These are phyloP conservation scores for Sporothrix inflata DNA, from an alignment of 2,329 filamentous ascomycete genomes.

Conservation along the genomic window DNA sequence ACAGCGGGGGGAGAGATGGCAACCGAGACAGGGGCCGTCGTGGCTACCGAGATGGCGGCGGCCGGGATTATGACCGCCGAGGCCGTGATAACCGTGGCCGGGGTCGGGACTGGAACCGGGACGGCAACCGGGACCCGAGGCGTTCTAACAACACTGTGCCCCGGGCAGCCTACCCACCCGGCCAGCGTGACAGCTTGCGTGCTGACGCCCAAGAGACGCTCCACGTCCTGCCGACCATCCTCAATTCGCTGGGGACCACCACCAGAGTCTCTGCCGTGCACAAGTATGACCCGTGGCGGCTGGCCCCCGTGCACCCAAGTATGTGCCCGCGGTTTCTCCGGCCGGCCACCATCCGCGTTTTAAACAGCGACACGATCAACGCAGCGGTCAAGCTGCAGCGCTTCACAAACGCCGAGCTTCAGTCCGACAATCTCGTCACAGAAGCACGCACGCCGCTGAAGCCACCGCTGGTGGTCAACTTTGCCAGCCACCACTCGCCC, in stretches of 20 bases:
- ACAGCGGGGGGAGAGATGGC: too few relatives aligned
- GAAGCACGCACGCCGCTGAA: slow-evolving; percentile 30
- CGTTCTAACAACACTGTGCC: background rate
- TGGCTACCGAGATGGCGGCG: background rate
- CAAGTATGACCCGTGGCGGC: slow-evolving; percentile 40
- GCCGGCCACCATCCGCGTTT: slow-evolving; percentile 49
- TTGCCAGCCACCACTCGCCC: slow-evolving; percentile 60
- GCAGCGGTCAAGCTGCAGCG: slow-evolving; percentile 50
- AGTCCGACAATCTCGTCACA: background rate
- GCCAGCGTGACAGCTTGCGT: slow-evolving; percentile 40
- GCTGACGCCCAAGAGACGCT: slow-evolving; percentile 53
- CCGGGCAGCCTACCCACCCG: slow-evolving; percentile 17
- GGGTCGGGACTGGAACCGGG: background rate
- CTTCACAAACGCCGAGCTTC: background rate
- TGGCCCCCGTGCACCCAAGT: slow-evolving; percentile 42
- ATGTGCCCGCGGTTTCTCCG: slow-evolving; percentile 48
- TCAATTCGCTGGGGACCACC: slow-evolving; percentile 47
- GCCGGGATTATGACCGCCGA: background rate
- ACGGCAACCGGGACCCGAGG: background rate
- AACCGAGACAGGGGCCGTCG: background rate
- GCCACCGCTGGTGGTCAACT: slow-evolving; percentile 57
- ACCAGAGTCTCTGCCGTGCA: slow-evolving; percentile 45
- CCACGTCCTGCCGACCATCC: slow-evolving; percentile 50
- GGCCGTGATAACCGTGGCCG: background rate
- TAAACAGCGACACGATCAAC: slow-evolving; percentile 62